Evolutionary conservation across 108 stramenopile genomes (phyloP).

Genomic region (Nitzschia palea): DNA sequence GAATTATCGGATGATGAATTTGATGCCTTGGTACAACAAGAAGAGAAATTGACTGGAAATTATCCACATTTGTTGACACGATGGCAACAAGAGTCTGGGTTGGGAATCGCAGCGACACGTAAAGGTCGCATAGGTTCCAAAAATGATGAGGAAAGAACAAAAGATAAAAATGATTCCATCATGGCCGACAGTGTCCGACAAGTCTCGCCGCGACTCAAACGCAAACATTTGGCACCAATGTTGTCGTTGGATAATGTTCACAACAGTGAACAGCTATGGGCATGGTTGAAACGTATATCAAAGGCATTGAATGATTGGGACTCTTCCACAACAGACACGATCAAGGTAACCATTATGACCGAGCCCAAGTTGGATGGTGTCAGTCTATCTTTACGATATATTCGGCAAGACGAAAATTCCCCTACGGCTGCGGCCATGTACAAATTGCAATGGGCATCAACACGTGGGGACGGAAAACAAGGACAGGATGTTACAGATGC

Average conservation of each 20-base stretch:
- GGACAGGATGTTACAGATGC: conserved; percentile 84
- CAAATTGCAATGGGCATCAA: conserved; percentile 76
- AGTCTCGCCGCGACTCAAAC: conserved; percentile 37
- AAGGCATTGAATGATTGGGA: conserved; percentile 21
- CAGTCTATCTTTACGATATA: conserved; percentile 83
- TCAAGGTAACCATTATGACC: conserved; percentile 57
- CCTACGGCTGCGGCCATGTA: conserved; percentile 11
- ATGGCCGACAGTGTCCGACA: not conserved
- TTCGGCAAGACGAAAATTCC: not conserved
- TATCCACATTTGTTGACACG: conserved; percentile 58
- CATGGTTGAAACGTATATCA: conserved; percentile 66
- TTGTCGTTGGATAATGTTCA: conserved; percentile 80
- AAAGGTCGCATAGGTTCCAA: conserved; percentile 73
- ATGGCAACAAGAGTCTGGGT: conserved; percentile 57
- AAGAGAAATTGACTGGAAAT: conserved; percentile 53
- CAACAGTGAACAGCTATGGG: conserved; percentile 46
- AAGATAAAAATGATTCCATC: not conserved
- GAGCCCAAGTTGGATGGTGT: conserved; percentile 97
- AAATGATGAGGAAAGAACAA: not conserved
- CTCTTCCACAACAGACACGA: not conserved
- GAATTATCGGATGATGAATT: conserved; percentile 68
- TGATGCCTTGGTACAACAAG: conserved; percentile 80
- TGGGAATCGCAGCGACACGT: conserved; percentile 63
- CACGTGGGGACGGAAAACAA: conserved; percentile 84
- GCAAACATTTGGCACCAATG: conserved; percentile 67